A percentile compares a stretch with the other conserved stretches of the same genome.
Evolutionary conservation across 73 alveolate genomes (phyloP).

Genomic region (Stentor roeselii): DNA sequence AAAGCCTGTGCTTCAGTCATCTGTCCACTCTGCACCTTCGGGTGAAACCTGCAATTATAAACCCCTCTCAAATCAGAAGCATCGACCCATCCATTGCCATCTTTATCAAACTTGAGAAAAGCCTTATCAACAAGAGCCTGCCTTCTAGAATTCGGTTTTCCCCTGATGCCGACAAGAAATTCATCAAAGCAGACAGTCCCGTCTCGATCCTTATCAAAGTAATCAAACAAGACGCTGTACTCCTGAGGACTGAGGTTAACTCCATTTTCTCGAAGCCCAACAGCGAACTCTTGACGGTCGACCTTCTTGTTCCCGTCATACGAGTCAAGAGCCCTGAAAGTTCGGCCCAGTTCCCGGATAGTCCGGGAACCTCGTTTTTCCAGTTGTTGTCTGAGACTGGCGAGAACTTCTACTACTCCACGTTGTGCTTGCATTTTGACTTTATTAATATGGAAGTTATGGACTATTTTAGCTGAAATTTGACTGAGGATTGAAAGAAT

Average conservation of each 20-base stretch:
- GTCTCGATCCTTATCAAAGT: constrained; percentile 81
- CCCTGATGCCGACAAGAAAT: constrained; percentile 86
- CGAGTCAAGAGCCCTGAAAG: constrained; percentile 79
- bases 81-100: constrained; percentile 82
- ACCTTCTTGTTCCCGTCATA: constrained; percentile 87
- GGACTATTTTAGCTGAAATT: background rate
- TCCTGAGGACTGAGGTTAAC: constrained; percentile 79
- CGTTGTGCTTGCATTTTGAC: constrained; percentile 16
- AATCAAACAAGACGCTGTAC: constrained; percentile 63
- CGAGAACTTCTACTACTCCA: constrained; percentile 42
- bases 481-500: background rate
- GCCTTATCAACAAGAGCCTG: constrained; percentile 88
- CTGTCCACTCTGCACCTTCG: constrained; percentile 88
- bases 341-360: constrained; percentile 78
- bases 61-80: constrained; percentile 90
- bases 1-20: constrained; percentile 92
- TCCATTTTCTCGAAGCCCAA: constrained; percentile 86
- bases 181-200: constrained; percentile 85
- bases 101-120: constrained; percentile 89
- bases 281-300: constrained; percentile 85
- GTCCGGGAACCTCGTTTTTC: constrained; percentile 71
- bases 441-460: background rate
- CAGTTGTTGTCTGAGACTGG: constrained; percentile 42
- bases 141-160: constrained; percentile 86
- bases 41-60: constrained; percentile 81